phyloP scores from a whole-genome alignment of 192 early-diverging fungal genomes.

The Coemansia sp. region DNA sequence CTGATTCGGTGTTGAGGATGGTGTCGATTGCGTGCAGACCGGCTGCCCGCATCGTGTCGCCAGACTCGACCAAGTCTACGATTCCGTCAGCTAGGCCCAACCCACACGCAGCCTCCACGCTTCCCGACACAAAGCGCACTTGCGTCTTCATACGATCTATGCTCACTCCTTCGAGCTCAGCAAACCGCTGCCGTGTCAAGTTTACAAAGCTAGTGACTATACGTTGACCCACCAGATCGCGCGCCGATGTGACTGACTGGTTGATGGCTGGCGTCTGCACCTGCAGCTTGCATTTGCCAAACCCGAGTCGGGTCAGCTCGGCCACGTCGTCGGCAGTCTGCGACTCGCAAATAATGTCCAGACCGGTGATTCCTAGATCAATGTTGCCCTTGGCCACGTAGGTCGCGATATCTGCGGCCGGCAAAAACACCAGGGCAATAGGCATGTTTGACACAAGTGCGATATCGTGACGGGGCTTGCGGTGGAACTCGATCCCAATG shows the following conservation, averaged over 20 bases:
- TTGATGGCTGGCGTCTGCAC: constrained; percentile 83
- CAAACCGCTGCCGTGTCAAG: constrained; percentile 70
- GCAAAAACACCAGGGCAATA: constrained; percentile 91
- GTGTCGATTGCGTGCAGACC: constrained; percentile 90
- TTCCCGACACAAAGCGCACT: constrained; percentile 87
- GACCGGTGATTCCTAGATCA: constrained; percentile 95
- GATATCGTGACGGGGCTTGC: constrained; percentile 95
- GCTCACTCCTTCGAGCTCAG: constrained; percentile 67
- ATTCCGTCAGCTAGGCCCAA: constrained; percentile 96
- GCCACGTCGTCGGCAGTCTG: constrained; percentile 67
- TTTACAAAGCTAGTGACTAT: constrained; percentile 91
- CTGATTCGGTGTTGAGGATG: constrained; percentile 80
- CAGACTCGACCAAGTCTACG: constrained; percentile 80
- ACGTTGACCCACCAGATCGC: constrained; percentile 79
- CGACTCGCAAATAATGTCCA: constrained; percentile 91
- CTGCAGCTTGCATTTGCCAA: constrained; percentile 90
- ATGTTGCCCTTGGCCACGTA: constrained; percentile 95
- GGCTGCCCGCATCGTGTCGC: constrained; percentile 99
- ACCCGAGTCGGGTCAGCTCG: constrained; percentile 76
- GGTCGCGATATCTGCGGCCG: constrained; percentile 93
- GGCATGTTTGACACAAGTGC: constrained; percentile 92
- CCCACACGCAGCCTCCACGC: constrained; percentile 95
- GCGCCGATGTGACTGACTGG: constrained; percentile 39
- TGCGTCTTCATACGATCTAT: constrained; percentile 59
- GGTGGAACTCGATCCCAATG: constrained; percentile 94